phyloP scores from a whole-genome alignment of 2,329 filamentous ascomycete genomes.

The Chaetomium sp. region DNA sequence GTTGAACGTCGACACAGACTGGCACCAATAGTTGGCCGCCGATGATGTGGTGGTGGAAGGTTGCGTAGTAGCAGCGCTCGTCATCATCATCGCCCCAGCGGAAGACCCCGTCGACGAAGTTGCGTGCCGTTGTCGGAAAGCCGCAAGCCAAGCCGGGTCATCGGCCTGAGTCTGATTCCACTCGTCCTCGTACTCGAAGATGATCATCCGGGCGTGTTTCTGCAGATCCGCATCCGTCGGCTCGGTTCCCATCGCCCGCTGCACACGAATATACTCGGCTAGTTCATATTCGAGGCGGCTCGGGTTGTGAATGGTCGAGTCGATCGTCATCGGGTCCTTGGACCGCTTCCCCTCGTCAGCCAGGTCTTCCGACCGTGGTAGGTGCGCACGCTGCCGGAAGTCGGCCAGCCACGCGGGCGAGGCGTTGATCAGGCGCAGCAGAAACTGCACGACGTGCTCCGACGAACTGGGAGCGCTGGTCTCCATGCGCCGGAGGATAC shows the following conservation, averaged over 20 bases:
- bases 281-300: conserved; percentile 51
- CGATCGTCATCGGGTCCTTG: conserved; percentile 48
- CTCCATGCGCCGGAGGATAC: conserved; percentile 52
- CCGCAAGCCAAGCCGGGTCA: conserved; percentile 45
- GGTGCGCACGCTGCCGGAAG: conserved; percentile 50
- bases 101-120: too few species aligned
- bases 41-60: neutral
- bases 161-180: conserved; percentile 61
- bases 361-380: conserved; percentile 52
- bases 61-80: too few species aligned
- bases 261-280: conserved; percentile 43
- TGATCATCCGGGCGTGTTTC: conserved; percentile 51
- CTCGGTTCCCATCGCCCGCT: conserved; percentile 39
- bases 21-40: neutral
- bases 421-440: conserved; percentile 45
- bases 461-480: conserved; percentile 43
- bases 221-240: conserved; percentile 51
- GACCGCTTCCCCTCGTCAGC: conserved; percentile 42
- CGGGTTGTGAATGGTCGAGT: conserved; percentile 55
- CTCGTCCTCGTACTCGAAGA: conserved; percentile 55
- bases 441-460: conserved; percentile 48
- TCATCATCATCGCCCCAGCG: too few species aligned
- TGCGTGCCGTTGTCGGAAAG: conserved; percentile 45
- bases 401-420: conserved; percentile 49
- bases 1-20: neutral